These are phyloP conservation scores for Pseudogymnoascus sp. DNA, from an alignment of 2,329 filamentous ascomycete species.

Conservation along the genomic window DNA sequence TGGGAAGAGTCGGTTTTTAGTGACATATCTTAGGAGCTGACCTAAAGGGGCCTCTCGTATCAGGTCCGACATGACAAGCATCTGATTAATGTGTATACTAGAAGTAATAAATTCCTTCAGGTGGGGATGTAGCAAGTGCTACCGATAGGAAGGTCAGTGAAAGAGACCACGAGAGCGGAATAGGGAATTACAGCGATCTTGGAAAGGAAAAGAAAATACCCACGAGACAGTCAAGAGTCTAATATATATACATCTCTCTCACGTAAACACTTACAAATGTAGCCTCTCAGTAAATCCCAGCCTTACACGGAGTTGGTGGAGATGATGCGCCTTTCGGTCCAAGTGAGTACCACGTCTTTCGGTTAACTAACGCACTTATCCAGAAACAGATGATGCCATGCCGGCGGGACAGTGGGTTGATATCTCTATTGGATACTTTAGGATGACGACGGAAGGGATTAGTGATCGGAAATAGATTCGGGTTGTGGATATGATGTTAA, in stretches of 20 bases:
- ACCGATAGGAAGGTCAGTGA: background rate
- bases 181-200: background rate
- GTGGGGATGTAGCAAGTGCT: background rate
- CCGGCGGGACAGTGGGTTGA: background rate
- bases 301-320: background rate
- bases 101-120: background rate
- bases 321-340: background rate
- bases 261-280: too few relatives aligned
- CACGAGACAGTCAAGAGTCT: background rate
- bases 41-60: slow-evolving; percentile 54
- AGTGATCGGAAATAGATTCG: too few relatives aligned
- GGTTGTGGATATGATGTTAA: too few relatives aligned
- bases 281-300: background rate
- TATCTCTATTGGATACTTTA: background rate
- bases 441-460: too few relatives aligned
- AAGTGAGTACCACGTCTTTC: background rate
- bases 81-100: background rate
- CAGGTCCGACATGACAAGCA: slow-evolving; percentile 23
- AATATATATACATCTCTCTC: background rate
- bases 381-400: background rate
- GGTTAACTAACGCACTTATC: background rate
- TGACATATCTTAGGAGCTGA: slow-evolving; percentile 50
- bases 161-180: background rate
- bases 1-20: slow-evolving; percentile 45
- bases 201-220: background rate